Evolutionary conservation across 805 yeast genomes (phyloP).

Genomic region (Yarrowia keelungensis): DNA sequence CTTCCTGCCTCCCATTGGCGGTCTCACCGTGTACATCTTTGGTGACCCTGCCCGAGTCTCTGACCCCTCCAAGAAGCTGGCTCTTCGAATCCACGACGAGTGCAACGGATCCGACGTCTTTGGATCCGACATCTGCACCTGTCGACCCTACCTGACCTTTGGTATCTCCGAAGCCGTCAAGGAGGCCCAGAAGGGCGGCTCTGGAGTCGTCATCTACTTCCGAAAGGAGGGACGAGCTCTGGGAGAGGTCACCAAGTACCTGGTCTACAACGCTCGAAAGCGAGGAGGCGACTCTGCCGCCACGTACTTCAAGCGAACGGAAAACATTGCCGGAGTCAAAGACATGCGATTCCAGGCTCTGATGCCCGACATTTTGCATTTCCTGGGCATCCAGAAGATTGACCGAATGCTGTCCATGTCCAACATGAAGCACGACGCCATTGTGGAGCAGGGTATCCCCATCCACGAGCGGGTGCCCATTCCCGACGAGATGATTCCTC

Average conservation of each 20-base stretch:
- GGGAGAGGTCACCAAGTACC: conserved; percentile 73
- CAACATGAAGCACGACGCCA: conserved; percentile 75
- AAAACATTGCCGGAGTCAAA: conserved; percentile 74
- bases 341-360: conserved; percentile 75
- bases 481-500: conserved; percentile 71
- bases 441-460: conserved; percentile 70
- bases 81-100: conserved; percentile 70
- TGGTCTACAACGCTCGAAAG: conserved; percentile 74
- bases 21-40: conserved; percentile 68
- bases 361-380: conserved; percentile 74
- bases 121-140: conserved; percentile 72
- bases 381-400: conserved; percentile 68
- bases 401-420: conserved; percentile 75
- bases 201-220: conserved; percentile 68
- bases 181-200: conserved; percentile 71
- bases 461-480: conserved; percentile 68
- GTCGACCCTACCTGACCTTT: conserved; percentile 70
- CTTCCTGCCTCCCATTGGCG: conserved; percentile 74
- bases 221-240: conserved; percentile 74
- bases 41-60: conserved; percentile 65
- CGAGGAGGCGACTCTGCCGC: conserved; percentile 73
- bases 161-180: conserved; percentile 73
- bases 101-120: conserved; percentile 76
- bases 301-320: conserved; percentile 71
- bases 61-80: conserved; percentile 59